These are phyloP conservation scores for Aspergillus viridinutans DNA, from an alignment of 2,329 filamentous ascomycete species.

Conservation along the genomic window DNA sequence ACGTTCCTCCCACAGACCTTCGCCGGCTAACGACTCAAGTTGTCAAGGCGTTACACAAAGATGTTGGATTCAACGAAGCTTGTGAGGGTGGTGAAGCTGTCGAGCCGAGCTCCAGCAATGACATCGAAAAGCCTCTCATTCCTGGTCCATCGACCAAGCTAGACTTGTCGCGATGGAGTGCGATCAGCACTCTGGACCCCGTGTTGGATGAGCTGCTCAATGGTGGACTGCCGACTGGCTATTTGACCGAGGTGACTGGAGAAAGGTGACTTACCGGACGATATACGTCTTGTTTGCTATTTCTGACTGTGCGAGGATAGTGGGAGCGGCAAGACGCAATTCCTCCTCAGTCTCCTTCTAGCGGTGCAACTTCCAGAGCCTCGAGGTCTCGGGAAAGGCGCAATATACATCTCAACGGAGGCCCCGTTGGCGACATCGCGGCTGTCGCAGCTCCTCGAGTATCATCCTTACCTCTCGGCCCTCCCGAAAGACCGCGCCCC, in stretches of 20 bases:
- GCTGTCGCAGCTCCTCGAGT: slow-evolving; percentile 70
- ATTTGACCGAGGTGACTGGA: slow-evolving; percentile 83
- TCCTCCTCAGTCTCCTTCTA: slow-evolving; percentile 79
- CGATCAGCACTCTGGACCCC: slow-evolving; percentile 77
- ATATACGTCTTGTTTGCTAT: background rate
- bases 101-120: slow-evolving; percentile 20
- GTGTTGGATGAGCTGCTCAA: slow-evolving; percentile 66
- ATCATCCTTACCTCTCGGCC: slow-evolving; percentile 57
- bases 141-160: slow-evolving; percentile 25
- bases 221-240: slow-evolving; percentile 76
- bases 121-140: slow-evolving; percentile 16
- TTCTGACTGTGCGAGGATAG: slow-evolving; percentile 37
- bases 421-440: slow-evolving; percentile 76
- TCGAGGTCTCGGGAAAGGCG: slow-evolving; percentile 64
- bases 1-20: slow-evolving; percentile 74
- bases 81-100: slow-evolving; percentile 5
- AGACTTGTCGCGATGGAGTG: slow-evolving; percentile 43
- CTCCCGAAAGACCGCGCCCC: slow-evolving; percentile 46
- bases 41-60: slow-evolving; percentile 61
- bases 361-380: slow-evolving; percentile 76
- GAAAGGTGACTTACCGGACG: slow-evolving; percentile 60
- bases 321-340: slow-evolving; percentile 91
- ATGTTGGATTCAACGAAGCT: slow-evolving; percentile 47
- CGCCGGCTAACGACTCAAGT: slow-evolving; percentile 68
- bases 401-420: slow-evolving; percentile 93